Evolutionary conservation across 495 filamentous ascomycete species (phyloP), one percentile per base, ranked within the genome.

Genomic region (Hapsidospora chrysogenum): DNA sequence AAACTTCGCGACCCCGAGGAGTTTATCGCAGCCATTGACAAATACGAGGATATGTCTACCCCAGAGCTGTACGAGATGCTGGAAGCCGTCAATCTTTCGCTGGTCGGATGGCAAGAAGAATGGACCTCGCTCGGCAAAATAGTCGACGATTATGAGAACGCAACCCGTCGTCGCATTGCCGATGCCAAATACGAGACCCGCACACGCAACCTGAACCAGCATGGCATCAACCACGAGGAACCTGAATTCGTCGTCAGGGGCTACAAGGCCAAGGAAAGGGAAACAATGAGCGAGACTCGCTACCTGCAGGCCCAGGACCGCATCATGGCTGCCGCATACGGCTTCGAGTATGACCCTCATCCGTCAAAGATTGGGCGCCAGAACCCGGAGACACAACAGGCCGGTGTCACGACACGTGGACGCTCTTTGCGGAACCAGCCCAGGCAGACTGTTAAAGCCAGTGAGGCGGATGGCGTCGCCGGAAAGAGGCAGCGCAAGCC

Each of bases 91-190:
- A 65, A 63, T 9, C 48, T 59, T 30, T 63, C 65, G 3, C 42
- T 86, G 35, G 54, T 58, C 27, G 53, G 55, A 4, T 76, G 73
- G 59, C 75, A 85, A 48, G 59, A 73, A 13, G 74, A 85, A 43
- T 80, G 65, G 44, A 45, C 71, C 9, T 60, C 60, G 11, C 62
- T 85, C 4, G 64, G 74, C 37, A 64, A 66, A 35, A 56, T 72
- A 23, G 54, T 66, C 14, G 66, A 68, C 23, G 63, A 55, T 35
- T 49, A 52, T 43, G 65, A 47, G 46, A 70, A 51, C 47, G 59
- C 51, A 38, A 52, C 57, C 18, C 60, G 63, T n/a, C 59, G 57
- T 23, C 45, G 41, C 0, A 44, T 46, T 28, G 44, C 53, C 15
- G 48, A 55, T 15, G 46, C 48, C 9, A 43, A 54, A 20, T 53